Base-by-base conservation (phyloP, 2,329 filamentous ascomycete genomes). In the Penicillium glabrum region DNA sequence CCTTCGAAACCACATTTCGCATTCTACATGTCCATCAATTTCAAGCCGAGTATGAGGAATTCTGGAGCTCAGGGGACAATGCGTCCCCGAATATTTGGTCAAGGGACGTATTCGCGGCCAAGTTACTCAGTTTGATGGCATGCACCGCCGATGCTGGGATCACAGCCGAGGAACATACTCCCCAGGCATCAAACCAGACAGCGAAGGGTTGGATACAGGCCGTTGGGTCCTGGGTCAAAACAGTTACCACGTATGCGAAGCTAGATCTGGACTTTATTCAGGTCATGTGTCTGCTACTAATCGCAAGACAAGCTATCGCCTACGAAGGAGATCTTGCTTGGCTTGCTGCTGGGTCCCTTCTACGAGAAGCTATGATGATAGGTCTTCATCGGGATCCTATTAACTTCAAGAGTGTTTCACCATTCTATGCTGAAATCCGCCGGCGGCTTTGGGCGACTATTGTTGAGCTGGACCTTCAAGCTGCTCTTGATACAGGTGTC, bases 321-420 rank as follows among this genome's bases (percentile, higher is more conserved):
- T 47, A 24, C 14, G 54, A 56, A 5, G 48, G 44, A 5, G 48
- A 56, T 41, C 31, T 47, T 29, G 33, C 43, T 11, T 39, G 54
- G 24, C 26, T 52, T 16, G 31, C 29, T 16, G 47, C 48, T 14
- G 54, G 54, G 3, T 52, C 43, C 14, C 48, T 56, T 1, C 1
- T 52, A 5, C 54, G 54, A 46, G 48, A 52, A 14, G 48, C 54
- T 3, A 41, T 56, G 19, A 51, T 51, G 48, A 47, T 52, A 24
- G 54, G 54, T 13, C 54, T 56, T 23, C 54, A 56, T 44, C 37
- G 54, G 11, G 54, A 56, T 9, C 54, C 54, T 5, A 21, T 21
- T 10, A 47, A 47, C 26, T 56, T 52, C 33, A 43, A 43, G 3
- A 7, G 43, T 4, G 39, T 52, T 19, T 21, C 54, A 4, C 54